Base-by-base conservation (phyloP, 2,329 filamentous ascomycete species). In the Aspergillus viridinutans region DNA sequence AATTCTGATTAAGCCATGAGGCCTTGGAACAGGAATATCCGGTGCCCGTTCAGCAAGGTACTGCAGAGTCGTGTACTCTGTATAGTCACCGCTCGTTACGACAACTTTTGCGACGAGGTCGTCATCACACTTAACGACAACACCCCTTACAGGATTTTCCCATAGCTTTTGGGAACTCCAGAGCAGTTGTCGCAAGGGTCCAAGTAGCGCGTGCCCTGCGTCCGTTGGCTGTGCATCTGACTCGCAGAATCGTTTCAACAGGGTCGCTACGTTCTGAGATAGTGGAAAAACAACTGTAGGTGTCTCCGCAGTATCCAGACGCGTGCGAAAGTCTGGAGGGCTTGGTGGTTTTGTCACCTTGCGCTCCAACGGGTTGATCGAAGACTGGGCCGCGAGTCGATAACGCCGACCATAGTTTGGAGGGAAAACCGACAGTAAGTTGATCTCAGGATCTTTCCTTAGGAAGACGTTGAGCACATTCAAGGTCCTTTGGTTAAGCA, bases 41-140 rank as follows among this genome's bases (percentile, higher is more conserved):
- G 67, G 62, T 12, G 56, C 59, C 25, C 57, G 48, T 6, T 63
- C 54, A 20, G 50, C 63, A 53, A 70, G 66, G 29, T 62, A 71
- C 58, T 67, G 51, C 38, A 71, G 56, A 38, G 54, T 67, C 1
- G 63, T 66, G 49, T 70, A 69, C 50, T 70, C 66, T 0, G 65
- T 69, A 38, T 62, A 63, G 43, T 67, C 59, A 1, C 9, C 43
- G 25, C 42, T 63, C 35, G 52, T 56, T 1, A 14, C 29, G n/a
- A 67, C 53, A 23, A 68, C 56, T 57, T 66, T 69, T 32, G 58
- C 56, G 23, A 61, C 55, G 42, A 68, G 56, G 0, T 64, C 51
- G 0, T 69, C 60, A 38, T 53, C 61, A 48, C 64, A 66, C 20
- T 63, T 66, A 14, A 69, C 60, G 48, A 69, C 64, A 10, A 65